Base-by-base conservation (phyloP, 495 filamentous ascomycete species). In the Endocarpon pusillum region DNA sequence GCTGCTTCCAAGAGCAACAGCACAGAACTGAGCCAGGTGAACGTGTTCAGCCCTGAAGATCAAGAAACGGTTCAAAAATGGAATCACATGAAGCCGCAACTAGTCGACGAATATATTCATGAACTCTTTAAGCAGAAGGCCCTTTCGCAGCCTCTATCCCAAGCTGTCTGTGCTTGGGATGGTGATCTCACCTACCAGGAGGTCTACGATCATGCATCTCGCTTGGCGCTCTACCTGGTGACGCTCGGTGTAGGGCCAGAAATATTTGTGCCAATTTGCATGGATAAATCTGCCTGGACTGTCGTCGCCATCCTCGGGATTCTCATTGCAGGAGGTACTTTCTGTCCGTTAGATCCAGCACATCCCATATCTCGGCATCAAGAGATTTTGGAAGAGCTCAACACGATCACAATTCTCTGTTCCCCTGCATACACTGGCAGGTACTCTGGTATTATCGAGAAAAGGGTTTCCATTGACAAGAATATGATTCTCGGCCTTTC, bases 311-410 rank as follows among this genome's bases (percentile, higher is more conserved):
- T 69, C 5, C 50, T 68, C 4, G 64, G 58, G 28, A 53, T 74
- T 15, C 41, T 70, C 10, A 69, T 67, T 34, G 68, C 69, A 23
- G 71, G 71, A 4, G 66, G 64, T 28, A 69, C 61, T 0, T 69
- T 69, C 45, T 62, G 77, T 15, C 63, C 62, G 1, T 45, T 81
- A 2, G 73, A 78, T 45, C 64, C 67, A 6, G 51, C 57, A 0
- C 61, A 73, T 30, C 74, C 76, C 1, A 53, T 57, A 32, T 39
- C 54, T 4, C 45, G 60, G 19, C 58, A 61, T 22, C 46, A 54
- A 26, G 58, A 61, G 22, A 61, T 62, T n/a, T 29, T 62, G 2
- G 46, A 39, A 3, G 54, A 62, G 31, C 47, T 57, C 11, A 45
- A 52, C 3, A 55, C 57, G 1, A 47, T 42, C 17, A 48, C 61